phyloP scores from a whole-genome alignment of 1,284 basidiomycete species.

The Trametes pubescens region DNA sequence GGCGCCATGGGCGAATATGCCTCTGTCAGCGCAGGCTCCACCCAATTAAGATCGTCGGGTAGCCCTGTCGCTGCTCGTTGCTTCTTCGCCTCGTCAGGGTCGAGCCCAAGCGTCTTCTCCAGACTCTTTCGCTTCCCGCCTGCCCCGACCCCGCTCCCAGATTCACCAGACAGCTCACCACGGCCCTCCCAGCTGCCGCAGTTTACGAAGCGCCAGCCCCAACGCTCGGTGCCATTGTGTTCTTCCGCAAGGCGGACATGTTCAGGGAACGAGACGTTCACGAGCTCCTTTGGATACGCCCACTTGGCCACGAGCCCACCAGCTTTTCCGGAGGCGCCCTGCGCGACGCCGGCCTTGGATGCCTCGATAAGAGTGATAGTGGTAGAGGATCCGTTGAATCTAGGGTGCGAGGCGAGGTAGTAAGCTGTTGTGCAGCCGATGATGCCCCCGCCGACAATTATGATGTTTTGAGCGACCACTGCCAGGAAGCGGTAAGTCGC shows the following conservation, averaged over 20 bases:
- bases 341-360: constrained; percentile 68
- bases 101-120: constrained; percentile 62
- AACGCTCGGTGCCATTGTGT: constrained; percentile 75
- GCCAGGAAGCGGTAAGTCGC: not conserved
- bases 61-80: constrained; percentile 50
- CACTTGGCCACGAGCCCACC: constrained; percentile 91
- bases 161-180: constrained; percentile 47
- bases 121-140: constrained; percentile 54
- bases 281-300: constrained; percentile 82
- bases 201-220: constrained; percentile 82
- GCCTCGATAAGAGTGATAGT: constrained; percentile 82
- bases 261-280: constrained; percentile 80
- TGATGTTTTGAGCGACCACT: constrained; percentile 39
- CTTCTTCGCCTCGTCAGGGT: constrained; percentile 36
- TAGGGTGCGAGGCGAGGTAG: constrained; percentile 72
- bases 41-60: constrained; percentile 71
- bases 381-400: constrained; percentile 51
- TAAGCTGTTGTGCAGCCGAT: constrained; percentile 90
- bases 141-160: constrained; percentile 41
- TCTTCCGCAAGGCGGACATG: constrained; percentile 82
- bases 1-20: constrained; percentile 70
- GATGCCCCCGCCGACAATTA: constrained; percentile 72
- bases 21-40: constrained; percentile 64
- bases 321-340: constrained; percentile 89
- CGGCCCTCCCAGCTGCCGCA: constrained; percentile 75